Evolutionary conservation across 2,329 filamentous ascomycete species (phyloP).

Genomic region (Phialocephala subalpina): DNA sequence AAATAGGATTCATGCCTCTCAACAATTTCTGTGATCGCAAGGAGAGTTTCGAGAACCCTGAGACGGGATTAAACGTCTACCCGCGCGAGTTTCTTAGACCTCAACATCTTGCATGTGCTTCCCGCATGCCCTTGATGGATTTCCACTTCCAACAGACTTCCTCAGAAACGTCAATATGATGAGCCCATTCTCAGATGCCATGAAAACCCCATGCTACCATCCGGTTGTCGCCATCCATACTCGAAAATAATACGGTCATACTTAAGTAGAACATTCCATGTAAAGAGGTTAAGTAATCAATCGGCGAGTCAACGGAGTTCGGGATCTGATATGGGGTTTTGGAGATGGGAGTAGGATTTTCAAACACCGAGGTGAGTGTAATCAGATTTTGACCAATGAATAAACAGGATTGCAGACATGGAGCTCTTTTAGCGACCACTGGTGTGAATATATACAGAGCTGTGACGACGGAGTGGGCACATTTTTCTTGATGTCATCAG

Average conservation of each 20-base stretch:
- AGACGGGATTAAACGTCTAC: background rate
- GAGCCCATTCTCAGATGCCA: conserved; percentile 8
- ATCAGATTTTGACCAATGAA: background rate
- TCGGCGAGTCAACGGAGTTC: conserved; percentile 21
- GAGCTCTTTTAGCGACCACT: background rate
- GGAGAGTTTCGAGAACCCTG: background rate
- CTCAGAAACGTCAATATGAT: conserved; percentile 9
- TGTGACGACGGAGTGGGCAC: conserved; percentile 17
- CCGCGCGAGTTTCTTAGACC: background rate
- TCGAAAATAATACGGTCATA: conserved; percentile 5
- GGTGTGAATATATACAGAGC: background rate
- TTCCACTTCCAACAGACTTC: no score
- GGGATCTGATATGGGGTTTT: conserved; percentile 14
- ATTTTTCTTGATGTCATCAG: conserved; percentile 27
- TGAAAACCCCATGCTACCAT: background rate
- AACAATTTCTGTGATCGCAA: background rate
- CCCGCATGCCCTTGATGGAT: background rate
- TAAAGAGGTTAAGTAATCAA: conserved; percentile 2
- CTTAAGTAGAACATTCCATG: background rate
- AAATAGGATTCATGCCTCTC: background rate
- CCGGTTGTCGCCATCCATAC: conserved; percentile 12
- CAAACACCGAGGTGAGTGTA: background rate
- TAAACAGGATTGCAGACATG: background rate
- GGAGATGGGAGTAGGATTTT: background rate
- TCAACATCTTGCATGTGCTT: background rate